Evolutionary conservation across 257 asterid species (phyloP).

Genomic region (Solanum megistacrolobum): DNA sequence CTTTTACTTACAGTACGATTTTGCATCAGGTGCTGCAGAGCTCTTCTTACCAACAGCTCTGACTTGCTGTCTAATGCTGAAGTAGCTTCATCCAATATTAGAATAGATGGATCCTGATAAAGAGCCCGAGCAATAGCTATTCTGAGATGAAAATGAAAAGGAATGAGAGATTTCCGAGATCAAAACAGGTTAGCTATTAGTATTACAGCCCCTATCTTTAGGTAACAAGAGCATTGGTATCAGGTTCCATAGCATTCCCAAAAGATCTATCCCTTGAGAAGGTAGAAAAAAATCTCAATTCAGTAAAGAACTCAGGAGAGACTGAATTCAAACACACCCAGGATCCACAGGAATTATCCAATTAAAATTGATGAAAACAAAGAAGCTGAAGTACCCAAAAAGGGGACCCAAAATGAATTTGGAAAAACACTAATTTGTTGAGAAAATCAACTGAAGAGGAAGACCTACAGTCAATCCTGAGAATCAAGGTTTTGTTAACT

Average conservation of each 20-base stretch:
- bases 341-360: not conserved
- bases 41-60: constrained; percentile 75
- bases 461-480: not conserved
- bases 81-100: constrained; percentile 92
- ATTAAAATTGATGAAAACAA: not conserved
- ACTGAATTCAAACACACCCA: constrained; percentile 2
- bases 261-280: constrained; percentile 1
- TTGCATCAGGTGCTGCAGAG: constrained; percentile 71
- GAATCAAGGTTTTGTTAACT: no score
- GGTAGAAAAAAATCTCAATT: constrained; percentile 2
- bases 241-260: not conserved
- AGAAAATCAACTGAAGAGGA: not conserved
- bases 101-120: constrained; percentile 86
- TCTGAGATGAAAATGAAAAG: constrained; percentile 26
- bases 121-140: constrained; percentile 86
- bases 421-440: not conserved
- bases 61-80: constrained; percentile 87
- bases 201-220: not conserved
- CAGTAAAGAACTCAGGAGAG: constrained; percentile 2
- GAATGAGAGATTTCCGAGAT: not conserved
- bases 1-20: constrained; percentile 62
- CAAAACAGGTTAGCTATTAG: not conserved
- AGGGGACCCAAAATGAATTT: not conserved
- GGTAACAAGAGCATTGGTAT: not conserved
- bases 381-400: not conserved